A percentile compares a stretch with the other conserved stretches of the same genome.
Evolutionary conservation across 768 basidiomycete genomes (phyloP).

Genomic region (Tulasnella sp.): DNA sequence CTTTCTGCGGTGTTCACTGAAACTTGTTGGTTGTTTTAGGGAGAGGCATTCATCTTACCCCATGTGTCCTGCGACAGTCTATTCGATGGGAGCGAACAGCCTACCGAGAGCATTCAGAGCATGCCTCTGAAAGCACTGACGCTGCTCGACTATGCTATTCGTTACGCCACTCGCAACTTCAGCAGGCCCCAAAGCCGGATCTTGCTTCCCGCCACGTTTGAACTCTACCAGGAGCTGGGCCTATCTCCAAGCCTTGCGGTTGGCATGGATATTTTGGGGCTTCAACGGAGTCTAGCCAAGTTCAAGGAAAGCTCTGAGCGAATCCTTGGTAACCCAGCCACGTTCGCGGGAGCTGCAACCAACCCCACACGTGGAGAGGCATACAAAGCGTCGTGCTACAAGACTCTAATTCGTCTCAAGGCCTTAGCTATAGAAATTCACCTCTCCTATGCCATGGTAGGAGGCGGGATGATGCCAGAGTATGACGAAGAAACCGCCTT

Average conservation of each 20-base stretch:
- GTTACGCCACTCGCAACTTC: neutral
- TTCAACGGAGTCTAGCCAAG: neutral
- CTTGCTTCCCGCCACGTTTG: neutral
- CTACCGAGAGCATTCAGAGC: neutral
- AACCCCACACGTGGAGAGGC: neutral
- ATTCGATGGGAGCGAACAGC: neutral
- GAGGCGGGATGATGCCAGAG: neutral
- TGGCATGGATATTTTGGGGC: neutral
- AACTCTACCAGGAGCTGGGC: neutral
- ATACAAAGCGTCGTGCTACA: neutral
- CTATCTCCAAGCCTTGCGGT: neutral
- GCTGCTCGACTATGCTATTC: neutral
- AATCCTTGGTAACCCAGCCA: neutral
- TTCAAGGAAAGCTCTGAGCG: neutral
- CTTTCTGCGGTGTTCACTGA: neutral
- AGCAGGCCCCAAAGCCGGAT: neutral
- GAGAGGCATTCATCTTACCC: neutral
- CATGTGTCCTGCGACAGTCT: constrained; percentile 1
- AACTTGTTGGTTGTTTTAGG: neutral
- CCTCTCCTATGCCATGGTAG: neutral
- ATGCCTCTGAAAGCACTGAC: neutral
- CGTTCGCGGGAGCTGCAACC: neutral
- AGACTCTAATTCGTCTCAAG: neutral
- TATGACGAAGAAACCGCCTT: neutral
- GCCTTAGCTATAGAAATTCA: neutral